Percentiles rank a stretch among this genome's conserved stretches.
phyloP scores from a whole-genome alignment of 2,329 filamentous ascomycete species.

The Pseudocercospora vitis region DNA sequence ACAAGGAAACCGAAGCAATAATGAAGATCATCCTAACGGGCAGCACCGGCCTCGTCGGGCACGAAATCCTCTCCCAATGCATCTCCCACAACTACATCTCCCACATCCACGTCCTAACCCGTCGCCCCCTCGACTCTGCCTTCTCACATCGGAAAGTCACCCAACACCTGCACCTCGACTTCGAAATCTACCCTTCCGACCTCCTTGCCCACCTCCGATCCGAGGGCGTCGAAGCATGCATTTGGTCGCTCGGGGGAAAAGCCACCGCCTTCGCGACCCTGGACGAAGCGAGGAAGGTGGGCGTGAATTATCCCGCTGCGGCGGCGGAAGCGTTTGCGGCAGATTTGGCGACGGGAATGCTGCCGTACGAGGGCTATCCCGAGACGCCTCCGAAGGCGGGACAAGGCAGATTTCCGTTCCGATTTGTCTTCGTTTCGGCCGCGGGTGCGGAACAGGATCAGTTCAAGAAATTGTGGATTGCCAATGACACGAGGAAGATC shows the following conservation, averaged over 20 bases:
- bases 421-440: constrained; percentile 46
- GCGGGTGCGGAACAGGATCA: constrained; percentile 44
- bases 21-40: constrained; percentile 64
- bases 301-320: constrained; percentile 35
- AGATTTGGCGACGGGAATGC: constrained; percentile 29
- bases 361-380: constrained; percentile 28
- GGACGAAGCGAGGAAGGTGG: constrained; percentile 35
- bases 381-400: constrained; percentile 24
- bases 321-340: constrained; percentile 38
- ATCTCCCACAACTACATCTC: constrained; percentile 53
- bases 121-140: constrained; percentile 33
- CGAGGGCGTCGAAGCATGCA: constrained; percentile 47
- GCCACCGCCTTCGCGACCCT: constrained; percentile 29
- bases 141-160: constrained; percentile 37
- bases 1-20: constrained; percentile 8
- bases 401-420: constrained; percentile 39
- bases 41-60: constrained; percentile 59
- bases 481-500: constrained; percentile 37
- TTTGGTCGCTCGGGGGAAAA: constrained; percentile 44
- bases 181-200: constrained; percentile 52
- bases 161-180: constrained; percentile 49
- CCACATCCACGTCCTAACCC: constrained; percentile 38
- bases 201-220: constrained; percentile 42
- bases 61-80: constrained; percentile 54
- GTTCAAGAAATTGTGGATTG: constrained; percentile 41